Percentiles rank a stretch among this genome's conserved stretches.
These are phyloP conservation scores for Prunus mume DNA, from an alignment of 306 rosid species.

Conservation along the genomic window DNA sequence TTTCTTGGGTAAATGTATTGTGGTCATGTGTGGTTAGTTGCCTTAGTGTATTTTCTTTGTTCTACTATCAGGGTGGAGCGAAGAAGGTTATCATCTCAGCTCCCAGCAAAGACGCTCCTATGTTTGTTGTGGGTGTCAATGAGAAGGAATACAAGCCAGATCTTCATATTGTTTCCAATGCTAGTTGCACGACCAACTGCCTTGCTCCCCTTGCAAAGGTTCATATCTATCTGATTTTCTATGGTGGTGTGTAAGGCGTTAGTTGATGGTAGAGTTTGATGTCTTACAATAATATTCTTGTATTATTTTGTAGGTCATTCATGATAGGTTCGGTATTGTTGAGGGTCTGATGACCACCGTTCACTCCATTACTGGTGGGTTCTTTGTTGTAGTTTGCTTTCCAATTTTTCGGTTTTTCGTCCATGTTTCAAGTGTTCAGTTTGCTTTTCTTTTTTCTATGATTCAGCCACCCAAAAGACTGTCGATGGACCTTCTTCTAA, in stretches of 20 bases:
- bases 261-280: neutral
- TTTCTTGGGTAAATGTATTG: neutral
- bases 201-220: conserved; percentile 94
- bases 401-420: neutral
- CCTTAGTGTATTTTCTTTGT: neutral
- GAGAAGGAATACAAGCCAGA: conserved; percentile 83
- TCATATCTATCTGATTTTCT: neutral
- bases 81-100: conserved; percentile 88
- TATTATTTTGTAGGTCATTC: conserved; percentile 52
- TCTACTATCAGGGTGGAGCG: conserved; percentile 71
- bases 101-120: conserved; percentile 83
- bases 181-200: conserved; percentile 96
- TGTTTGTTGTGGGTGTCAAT: conserved; percentile 93
- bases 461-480: conserved; percentile 85
- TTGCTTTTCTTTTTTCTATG: conserved; percentile 10
- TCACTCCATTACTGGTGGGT: conserved; percentile 77
- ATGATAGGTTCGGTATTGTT: conserved; percentile 81
- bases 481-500: conserved; percentile 91
- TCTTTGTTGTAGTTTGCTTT: neutral
- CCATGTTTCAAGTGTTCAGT: neutral
- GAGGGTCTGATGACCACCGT: conserved; percentile 97
- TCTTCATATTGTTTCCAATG: conserved; percentile 72
- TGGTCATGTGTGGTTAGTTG: neutral
- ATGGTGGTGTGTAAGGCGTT: neutral
- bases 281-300: neutral